Evolutionary conservation across 202 grass and related monocot genomes (phyloP).

Genomic region (Dendrocalamus latiflorus): DNA sequence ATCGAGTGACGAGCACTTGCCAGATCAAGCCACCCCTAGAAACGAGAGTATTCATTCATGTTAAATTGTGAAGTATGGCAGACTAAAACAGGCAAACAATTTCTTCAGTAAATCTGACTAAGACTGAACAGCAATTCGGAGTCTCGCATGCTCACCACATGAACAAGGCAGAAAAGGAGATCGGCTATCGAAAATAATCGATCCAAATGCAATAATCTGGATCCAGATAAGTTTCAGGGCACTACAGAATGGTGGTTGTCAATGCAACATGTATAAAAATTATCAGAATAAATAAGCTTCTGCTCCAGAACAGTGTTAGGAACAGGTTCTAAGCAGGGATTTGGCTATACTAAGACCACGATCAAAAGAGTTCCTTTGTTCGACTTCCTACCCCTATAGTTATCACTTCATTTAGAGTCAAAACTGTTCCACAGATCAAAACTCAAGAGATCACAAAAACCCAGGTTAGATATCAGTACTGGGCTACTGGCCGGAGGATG

Average conservation of each 20-base stretch:
- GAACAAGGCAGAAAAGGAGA: neutral
- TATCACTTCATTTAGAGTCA: neutral
- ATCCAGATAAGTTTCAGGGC: neutral
- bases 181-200: neutral
- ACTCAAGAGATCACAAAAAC: neutral
- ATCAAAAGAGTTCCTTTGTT: neutral
- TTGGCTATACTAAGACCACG: neutral
- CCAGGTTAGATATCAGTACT: neutral
- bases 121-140: neutral
- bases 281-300: neutral
- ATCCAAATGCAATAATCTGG: neutral
- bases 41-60: neutral
- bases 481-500: neutral
- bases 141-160: neutral
- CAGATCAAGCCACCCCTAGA: too few species aligned
- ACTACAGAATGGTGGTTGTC: neutral
- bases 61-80: conserved; percentile 11
- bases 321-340: neutral
- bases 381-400: neutral
- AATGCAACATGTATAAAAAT: neutral
- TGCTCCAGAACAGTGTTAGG: neutral
- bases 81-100: neutral
- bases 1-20: conserved; percentile 88
- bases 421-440: neutral
- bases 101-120: neutral